A percentile compares a stretch with the other conserved stretches of the same genome.
phyloP scores from a whole-genome alignment of 2,329 filamentous ascomycete genomes.

The Coniella vitis region DNA sequence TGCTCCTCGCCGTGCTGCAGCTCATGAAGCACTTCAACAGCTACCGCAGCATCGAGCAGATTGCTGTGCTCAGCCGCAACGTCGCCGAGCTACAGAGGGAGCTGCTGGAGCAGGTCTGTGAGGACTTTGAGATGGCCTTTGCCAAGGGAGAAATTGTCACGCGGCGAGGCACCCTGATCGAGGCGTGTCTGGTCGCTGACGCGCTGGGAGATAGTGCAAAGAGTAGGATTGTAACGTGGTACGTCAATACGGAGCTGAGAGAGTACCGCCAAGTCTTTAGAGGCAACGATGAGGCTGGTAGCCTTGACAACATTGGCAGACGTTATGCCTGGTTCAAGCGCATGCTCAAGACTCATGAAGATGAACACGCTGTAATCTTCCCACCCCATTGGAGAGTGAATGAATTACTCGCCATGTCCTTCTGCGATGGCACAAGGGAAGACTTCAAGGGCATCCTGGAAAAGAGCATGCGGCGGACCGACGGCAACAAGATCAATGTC shows the following conservation, averaged over 20 bases:
- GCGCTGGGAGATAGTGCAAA: conserved; percentile 84
- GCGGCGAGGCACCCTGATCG: conserved; percentile 64
- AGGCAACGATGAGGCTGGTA: conserved; percentile 93
- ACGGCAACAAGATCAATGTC: conserved; percentile 78
- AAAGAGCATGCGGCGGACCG: conserved; percentile 70
- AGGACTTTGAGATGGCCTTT: conserved; percentile 95
- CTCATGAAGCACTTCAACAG: conserved; percentile 98
- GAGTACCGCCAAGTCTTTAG: conserved; percentile 95
- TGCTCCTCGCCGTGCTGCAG: conserved; percentile 92
- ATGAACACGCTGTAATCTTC: conserved; percentile 85
- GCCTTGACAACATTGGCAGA: conserved; percentile 89
- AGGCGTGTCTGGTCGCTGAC: conserved; percentile 92
- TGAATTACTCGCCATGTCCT: conserved; percentile 82
- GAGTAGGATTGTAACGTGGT: conserved; percentile 83
- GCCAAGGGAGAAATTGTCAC: conserved; percentile 75
- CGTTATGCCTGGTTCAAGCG: conserved; percentile 95
- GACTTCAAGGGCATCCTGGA: conserved; percentile 93
- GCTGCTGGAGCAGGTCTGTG: conserved; percentile 93
- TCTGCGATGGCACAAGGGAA: conserved; percentile 91
- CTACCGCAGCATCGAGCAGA: conserved; percentile 96
- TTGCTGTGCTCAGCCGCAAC: conserved; percentile 84
- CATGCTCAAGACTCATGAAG: conserved; percentile 91
- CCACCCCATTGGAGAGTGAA: conserved; percentile 83
- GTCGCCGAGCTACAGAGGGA: conserved; percentile 91
- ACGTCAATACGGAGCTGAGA: conserved; percentile 91